Conservation (phyloP, 148 eudicot genomes). For the Nepenthes mirabilis region DNA sequence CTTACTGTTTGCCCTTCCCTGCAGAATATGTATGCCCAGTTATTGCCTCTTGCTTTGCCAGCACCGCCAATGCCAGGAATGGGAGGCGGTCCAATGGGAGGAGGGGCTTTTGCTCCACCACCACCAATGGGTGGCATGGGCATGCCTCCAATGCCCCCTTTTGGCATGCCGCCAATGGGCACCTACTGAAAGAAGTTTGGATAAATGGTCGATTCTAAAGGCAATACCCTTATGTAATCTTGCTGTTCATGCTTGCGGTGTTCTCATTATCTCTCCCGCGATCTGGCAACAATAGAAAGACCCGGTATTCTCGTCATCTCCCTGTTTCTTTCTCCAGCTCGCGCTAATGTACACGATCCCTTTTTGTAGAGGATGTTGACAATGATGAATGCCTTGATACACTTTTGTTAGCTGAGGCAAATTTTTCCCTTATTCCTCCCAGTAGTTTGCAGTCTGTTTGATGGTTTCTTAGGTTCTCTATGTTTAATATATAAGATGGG, state of each 20-base stretch:
- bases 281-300: no score
- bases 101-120: slow-evolving; percentile 28
- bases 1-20: slow-evolving; percentile 4
- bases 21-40: slow-evolving; percentile 94
- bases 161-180: slow-evolving; percentile 96
- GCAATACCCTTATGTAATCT: slow-evolving; percentile 12
- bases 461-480: slow-evolving; percentile 6
- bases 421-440: background rate
- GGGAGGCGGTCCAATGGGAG: slow-evolving; percentile 66
- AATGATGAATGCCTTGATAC: slow-evolving; percentile 10
- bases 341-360: no score
- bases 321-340: slow-evolving; percentile 6
- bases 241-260: slow-evolving; percentile 10
- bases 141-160: slow-evolving; percentile 97
- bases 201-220: slow-evolving; percentile 8
- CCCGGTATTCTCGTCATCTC: background rate
- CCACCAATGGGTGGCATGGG: slow-evolving; percentile 81
- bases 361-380: background rate
- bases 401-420: slow-evolving; percentile 15
- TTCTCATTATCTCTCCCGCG: no score
- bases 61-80: slow-evolving; percentile 92
- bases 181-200: slow-evolving; percentile 29
- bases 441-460: slow-evolving; percentile 1
- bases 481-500: no score
- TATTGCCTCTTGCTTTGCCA: slow-evolving; percentile 93